phyloP scores from a whole-genome alignment of 768 basidiomycete species.

The Lactifluus rugatus region DNA sequence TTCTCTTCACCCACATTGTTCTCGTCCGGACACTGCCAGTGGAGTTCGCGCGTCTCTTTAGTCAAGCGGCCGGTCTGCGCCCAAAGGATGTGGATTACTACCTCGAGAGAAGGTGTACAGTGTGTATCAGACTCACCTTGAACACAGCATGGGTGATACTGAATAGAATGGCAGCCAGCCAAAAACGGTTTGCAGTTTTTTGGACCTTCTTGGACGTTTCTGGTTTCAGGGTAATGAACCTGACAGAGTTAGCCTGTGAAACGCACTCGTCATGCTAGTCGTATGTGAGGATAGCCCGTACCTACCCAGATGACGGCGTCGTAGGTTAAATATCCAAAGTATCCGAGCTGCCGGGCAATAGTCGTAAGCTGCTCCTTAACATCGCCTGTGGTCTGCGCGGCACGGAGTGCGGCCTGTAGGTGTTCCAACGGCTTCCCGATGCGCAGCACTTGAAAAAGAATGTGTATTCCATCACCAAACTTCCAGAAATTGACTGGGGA shows the following conservation, averaged over 20 bases:
- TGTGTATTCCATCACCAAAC: neutral
- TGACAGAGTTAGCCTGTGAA: constrained; percentile 52
- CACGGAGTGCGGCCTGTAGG: constrained; percentile 78
- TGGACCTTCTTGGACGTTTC: constrained; percentile 50
- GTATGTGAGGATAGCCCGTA: neutral
- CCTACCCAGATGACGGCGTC: constrained; percentile 84
- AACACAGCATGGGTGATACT: constrained; percentile 61
- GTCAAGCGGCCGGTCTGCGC: constrained; percentile 50
- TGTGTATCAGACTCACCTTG: constrained; percentile 37
- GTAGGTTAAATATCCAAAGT: constrained; percentile 78
- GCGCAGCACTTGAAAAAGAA: constrained; percentile 65
- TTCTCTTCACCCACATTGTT: constrained; percentile 60
- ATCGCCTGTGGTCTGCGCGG: constrained; percentile 44
- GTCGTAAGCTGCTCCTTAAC: constrained; percentile 65
- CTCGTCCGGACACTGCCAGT: constrained; percentile 46
- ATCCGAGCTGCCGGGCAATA: constrained; percentile 75
- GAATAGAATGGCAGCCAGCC: constrained; percentile 79
- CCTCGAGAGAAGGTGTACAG: neutral
- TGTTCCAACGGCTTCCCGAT: constrained; percentile 93
- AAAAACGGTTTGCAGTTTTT: constrained; percentile 70
- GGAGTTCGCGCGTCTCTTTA: constrained; percentile 47
- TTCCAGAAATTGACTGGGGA: neutral
- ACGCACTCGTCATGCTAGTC: neutral
- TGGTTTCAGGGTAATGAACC: constrained; percentile 51
- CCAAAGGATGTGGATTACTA: neutral